phyloP scores from a whole-genome alignment of 2,329 filamentous ascomycete species.

The Claviceps pusilla region DNA sequence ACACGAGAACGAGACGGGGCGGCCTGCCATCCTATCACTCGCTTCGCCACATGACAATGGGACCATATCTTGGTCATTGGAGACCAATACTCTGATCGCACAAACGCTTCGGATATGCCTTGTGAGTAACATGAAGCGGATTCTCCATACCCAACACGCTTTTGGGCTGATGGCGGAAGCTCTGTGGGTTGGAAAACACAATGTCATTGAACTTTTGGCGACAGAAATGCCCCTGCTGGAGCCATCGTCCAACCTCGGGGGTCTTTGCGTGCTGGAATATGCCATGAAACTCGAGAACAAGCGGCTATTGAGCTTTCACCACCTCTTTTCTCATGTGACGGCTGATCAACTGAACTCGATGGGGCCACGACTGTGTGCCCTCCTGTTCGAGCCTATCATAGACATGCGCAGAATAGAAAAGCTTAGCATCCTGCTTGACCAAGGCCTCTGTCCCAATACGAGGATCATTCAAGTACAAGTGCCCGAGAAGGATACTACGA shows the following conservation, averaged over 20 bases:
- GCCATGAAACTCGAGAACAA: background rate
- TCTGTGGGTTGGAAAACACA: background rate
- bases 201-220: background rate
- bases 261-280: background rate
- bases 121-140: background rate
- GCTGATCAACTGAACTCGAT: background rate
- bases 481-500: background rate
- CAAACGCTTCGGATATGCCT: background rate
- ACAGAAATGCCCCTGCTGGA: background rate
- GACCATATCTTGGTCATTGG: background rate
- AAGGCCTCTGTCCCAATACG: background rate
- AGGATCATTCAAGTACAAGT: background rate
- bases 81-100: background rate
- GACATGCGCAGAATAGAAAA: background rate
- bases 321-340: background rate
- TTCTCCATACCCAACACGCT: background rate
- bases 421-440: background rate
- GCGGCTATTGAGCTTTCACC: background rate
- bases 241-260: background rate
- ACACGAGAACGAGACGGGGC: constrained; percentile 3
- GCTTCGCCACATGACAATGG: background rate
- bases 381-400: background rate
- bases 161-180: background rate
- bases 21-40: constrained; percentile 1
- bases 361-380: background rate